These are phyloP conservation scores for Starmerella vaccinii DNA, from an alignment of 805 yeast genomes.

Conservation along the genomic window DNA sequence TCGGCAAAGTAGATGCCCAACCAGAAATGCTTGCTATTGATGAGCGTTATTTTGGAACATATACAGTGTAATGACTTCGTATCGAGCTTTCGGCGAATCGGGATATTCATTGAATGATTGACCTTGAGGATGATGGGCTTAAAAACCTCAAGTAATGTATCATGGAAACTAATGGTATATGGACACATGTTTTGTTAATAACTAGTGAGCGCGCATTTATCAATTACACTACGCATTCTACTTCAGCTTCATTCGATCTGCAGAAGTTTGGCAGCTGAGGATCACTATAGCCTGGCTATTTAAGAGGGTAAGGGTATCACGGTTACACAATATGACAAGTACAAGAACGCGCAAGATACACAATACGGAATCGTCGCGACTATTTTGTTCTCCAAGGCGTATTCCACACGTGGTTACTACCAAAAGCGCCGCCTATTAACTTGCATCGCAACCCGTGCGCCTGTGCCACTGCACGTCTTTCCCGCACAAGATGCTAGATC, in stretches of 20 bases:
- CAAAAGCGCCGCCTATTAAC: background rate
- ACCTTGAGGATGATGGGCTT: no score
- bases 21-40: conserved; percentile 64
- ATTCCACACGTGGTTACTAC: background rate
- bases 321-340: background rate
- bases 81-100: no score
- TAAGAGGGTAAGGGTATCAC: background rate
- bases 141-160: no score
- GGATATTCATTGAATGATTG: no score
- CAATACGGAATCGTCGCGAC: background rate
- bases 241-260: no score
- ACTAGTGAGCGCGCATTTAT: background rate
- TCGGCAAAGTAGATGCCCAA: conserved; percentile 50
- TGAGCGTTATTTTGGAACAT: conserved; percentile 65
- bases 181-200: no score
- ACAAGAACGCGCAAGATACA: background rate
- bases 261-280: no score
- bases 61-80: no score
- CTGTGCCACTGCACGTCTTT: background rate
- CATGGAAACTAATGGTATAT: no score
- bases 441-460: background rate
- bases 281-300: no score
- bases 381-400: background rate
- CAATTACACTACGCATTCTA: no score
- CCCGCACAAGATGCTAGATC: background rate